Conservation (phyloP, 371 early-diverging fungal species). For the Choanephora cucurbitarum region DNA sequence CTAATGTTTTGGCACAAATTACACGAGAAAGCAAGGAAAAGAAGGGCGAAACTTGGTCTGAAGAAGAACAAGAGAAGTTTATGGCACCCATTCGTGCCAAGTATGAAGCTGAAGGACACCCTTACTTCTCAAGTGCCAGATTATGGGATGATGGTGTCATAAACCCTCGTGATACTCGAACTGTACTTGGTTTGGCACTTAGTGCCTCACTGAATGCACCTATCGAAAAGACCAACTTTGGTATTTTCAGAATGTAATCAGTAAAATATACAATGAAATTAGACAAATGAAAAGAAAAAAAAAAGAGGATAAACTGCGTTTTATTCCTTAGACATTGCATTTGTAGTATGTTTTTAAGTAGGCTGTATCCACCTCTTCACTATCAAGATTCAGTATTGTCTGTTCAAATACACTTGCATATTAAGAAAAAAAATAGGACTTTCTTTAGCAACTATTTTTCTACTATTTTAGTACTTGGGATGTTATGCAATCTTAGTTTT, state of each 20-base stretch:
- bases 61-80: conserved; percentile 76
- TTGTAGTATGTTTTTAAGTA: no score
- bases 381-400: no score
- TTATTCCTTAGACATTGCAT: no score
- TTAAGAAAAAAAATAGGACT: no score
- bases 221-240: conserved; percentile 80
- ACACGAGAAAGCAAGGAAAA: conserved; percentile 84
- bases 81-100: conserved; percentile 84
- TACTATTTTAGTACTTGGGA: no score
- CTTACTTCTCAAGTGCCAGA: conserved; percentile 88
- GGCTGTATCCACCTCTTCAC: no score
- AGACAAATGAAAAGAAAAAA: no score
- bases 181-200: conserved; percentile 84
- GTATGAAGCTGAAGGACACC: conserved; percentile 96
- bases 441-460: no score
- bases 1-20: conserved; percentile 91
- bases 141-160: conserved; percentile 99
- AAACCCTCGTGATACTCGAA: conserved; percentile 89
- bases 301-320: no score
- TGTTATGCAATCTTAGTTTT: no score
- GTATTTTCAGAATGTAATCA: conserved; percentile 96
- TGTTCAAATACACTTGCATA: no score
- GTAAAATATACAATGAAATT: no score
- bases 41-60: conserved; percentile 77
- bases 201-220: conserved; percentile 84